Conservation (phyloP, 805 yeast genomes). For the Zygoascus biomembranicola region DNA sequence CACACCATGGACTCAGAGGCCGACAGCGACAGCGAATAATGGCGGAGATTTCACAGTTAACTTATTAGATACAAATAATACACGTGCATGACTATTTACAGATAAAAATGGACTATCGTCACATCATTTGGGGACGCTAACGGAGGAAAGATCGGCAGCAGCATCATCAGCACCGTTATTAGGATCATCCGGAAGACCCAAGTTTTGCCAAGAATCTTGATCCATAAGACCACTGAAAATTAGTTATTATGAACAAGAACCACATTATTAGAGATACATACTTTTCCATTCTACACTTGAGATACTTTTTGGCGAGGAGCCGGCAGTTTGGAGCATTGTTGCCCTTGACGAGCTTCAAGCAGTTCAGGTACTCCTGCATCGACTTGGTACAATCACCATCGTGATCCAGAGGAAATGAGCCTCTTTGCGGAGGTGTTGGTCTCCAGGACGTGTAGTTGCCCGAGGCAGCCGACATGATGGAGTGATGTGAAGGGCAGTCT, state of each 20-base stretch:
- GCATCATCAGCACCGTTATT: neutral
- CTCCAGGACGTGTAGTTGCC: conserved; percentile 13
- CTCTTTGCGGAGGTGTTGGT: conserved; percentile 94
- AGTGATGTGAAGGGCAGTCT: neutral
- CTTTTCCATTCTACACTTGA: conserved; percentile 85
- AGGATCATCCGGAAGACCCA: conserved; percentile 53
- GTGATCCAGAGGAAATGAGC: conserved; percentile 93
- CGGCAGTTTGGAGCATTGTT: conserved; percentile 91
- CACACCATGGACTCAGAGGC: neutral
- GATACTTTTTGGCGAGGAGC: conserved; percentile 67
- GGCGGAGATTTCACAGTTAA: neutral
- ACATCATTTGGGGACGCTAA: too few species aligned
- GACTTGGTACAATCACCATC: conserved; percentile 68
- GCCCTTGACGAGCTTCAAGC: conserved; percentile 70
- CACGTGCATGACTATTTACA: neutral
- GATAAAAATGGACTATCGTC: neutral
- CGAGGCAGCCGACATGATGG: conserved; percentile 26
- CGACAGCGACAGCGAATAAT: neutral
- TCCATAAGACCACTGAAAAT: conserved; percentile 42
- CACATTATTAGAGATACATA: conserved; percentile 23
- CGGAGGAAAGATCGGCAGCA: too few species aligned
- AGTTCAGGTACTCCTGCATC: conserved; percentile 68
- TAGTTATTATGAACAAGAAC: too few species aligned
- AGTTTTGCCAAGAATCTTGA: conserved; percentile 47
- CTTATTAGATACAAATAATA: neutral